Evolutionary conservation across 2,329 filamentous ascomycete genomes (phyloP), one percentile per base, ranked within the genome.

Genomic region (Rhynchosporium agropyri): DNA sequence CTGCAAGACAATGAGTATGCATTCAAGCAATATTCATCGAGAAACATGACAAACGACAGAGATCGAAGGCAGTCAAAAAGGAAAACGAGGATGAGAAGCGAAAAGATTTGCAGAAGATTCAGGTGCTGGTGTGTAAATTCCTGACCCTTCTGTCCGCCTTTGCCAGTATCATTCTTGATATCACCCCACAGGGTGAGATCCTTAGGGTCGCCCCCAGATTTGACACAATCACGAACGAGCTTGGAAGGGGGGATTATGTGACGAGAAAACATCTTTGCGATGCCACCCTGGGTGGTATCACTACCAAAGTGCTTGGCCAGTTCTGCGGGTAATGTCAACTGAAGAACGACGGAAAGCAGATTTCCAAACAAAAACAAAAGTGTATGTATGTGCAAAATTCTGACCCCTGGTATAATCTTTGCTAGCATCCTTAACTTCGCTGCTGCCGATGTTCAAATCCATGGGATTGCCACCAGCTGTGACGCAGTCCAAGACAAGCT

Each of bases 221-320:
- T 15, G 38, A 54, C 55, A 43, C 61, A 55, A 5, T 55, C 40
- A 40, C 48, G 36, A 15, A 63, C 29, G 13, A 36, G 33, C 31
- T 49, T 53, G 13, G 45, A 49, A 12, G 55, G 42, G 4, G 55
- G 42, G 8, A 8, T 48, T 1, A 59, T 26, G 36, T 59, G 29
- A 4, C 61, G 45, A 12, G 40, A 55, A 33, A 54, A 59, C 15
- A 59, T 50, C 40, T 63, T 63, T 5, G 38, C 7, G 8, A 63
- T 45, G 33, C 38, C 61, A 1, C 67, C 2, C 83, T 79, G 69
- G 86, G 85, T 70, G 84, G 84, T 71, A 83, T 86, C 68, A 81
- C 80, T 58, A 10, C 65, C 65, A 53, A 65, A 63, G 28, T 57
- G 51, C 51, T 58, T 51, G 13, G 50, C 54, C 48, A 62, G 36